Conservation (phyloP, 331 rosid genomes). For the Acacia pycnantha region DNA sequence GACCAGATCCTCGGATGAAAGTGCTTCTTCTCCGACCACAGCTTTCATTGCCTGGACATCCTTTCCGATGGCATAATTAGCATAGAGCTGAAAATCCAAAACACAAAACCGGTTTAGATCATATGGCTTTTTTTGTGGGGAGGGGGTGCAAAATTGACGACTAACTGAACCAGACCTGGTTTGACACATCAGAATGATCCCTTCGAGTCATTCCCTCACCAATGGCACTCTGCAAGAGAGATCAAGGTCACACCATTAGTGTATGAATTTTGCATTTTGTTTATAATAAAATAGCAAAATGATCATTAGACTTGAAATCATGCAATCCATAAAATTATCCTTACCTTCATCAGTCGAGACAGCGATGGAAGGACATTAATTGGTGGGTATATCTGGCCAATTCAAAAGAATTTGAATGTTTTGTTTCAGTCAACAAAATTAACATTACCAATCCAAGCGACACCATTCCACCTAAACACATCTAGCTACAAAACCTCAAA, state of each 20-base stretch:
- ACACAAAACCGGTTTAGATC: constrained; percentile 12
- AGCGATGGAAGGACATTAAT: constrained; percentile 96
- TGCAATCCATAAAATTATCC: constrained; percentile 18
- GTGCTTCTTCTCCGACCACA: constrained; percentile 99
- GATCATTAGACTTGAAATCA: constrained; percentile 21
- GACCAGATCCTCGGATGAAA: constrained; percentile 98
- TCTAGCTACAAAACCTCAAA: constrained; percentile 24
- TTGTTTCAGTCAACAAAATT: constrained; percentile 18
- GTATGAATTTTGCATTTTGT: neutral
- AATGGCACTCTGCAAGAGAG: constrained; percentile 87
- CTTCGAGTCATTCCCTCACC: constrained; percentile 99
- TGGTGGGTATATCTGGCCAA: constrained; percentile 89
- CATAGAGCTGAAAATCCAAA: constrained; percentile 69
- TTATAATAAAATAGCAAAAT: constrained; percentile 18
- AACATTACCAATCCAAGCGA: neutral
- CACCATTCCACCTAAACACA: constrained; percentile 8
- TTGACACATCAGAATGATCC: constrained; percentile 98
- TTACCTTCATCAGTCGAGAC: constrained; percentile 99
- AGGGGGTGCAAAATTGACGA: neutral
- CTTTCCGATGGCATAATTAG: constrained; percentile 99
- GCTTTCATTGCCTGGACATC: constrained; percentile 99
- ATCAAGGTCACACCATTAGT: constrained; percentile 22
- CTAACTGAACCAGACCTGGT: constrained; percentile 67
- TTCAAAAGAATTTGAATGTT: constrained; percentile 32
- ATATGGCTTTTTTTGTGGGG: neutral